A percentile compares a stretch with the other conserved stretches of the same genome.
Evolutionary conservation across 177 flowering plant species (phyloP).

Genomic region (Telopea speciosissima): DNA sequence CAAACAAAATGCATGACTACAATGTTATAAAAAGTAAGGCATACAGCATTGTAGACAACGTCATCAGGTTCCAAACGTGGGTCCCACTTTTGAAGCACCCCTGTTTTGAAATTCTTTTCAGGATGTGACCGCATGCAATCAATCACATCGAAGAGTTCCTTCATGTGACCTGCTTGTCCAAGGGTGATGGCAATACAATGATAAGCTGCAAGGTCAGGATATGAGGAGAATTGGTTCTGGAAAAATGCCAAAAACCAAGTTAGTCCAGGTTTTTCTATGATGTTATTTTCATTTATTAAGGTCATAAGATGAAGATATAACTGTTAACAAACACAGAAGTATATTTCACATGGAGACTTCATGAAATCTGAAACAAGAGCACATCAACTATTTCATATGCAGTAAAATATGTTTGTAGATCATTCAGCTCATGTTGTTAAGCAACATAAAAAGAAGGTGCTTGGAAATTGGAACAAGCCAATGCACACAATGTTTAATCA

Average conservation of each 20-base stretch:
- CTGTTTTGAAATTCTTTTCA: constrained; percentile 49
- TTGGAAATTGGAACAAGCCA: neutral
- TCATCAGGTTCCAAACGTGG: constrained; percentile 81
- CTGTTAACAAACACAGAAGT: no score
- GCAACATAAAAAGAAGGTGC: neutral
- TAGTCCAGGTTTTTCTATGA: neutral
- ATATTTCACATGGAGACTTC: neutral
- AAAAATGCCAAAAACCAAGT: neutral
- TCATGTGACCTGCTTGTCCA: constrained; percentile 95
- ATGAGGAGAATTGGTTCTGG: constrained; percentile 67
- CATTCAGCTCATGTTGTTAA: neutral
- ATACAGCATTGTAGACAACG: constrained; percentile 80
- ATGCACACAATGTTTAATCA: neutral
- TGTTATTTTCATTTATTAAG: neutral
- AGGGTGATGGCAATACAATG: constrained; percentile 81
- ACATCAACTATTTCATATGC: no score
- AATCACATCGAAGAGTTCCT: constrained; percentile 90
- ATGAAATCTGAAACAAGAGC: no score
- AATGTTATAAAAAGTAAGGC: no score
- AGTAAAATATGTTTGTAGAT: neutral
- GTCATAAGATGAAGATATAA: no score
- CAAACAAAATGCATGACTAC: constrained; percentile 22
- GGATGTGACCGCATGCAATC: constrained; percentile 85
- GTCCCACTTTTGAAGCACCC: constrained; percentile 60
- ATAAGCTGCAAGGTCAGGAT: constrained; percentile 87